phyloP scores from a whole-genome alignment of 768 basidiomycete genomes.

The Trametes villosa region DNA sequence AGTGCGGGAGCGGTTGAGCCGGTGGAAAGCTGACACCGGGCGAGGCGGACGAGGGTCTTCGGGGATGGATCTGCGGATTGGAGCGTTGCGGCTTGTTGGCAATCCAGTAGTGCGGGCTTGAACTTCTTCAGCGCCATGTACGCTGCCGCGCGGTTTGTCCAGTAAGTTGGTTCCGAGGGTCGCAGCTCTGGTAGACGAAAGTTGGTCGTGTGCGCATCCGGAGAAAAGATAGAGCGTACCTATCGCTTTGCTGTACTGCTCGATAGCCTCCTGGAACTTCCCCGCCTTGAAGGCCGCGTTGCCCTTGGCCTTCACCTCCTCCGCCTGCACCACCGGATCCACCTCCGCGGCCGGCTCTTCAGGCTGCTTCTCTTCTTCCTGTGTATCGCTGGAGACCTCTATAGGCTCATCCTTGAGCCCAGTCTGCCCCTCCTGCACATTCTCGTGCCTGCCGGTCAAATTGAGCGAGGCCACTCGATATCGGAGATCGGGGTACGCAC shows the following conservation, averaged over 20 bases:
- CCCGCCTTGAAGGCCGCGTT: slow-evolving; percentile 75
- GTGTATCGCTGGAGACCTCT: background rate
- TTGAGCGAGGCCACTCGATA: slow-evolving; percentile 13
- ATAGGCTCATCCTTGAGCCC: slow-evolving; percentile 10
- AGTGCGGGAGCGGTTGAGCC: slow-evolving; percentile 70
- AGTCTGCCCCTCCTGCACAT: background rate
- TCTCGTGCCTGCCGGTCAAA: slow-evolving; percentile 16
- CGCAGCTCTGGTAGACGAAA: slow-evolving; percentile 27
- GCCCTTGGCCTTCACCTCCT: slow-evolving; percentile 73
- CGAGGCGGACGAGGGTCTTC: slow-evolving; percentile 83
- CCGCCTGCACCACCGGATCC: slow-evolving; percentile 53
- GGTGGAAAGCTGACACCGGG: slow-evolving; percentile 81
- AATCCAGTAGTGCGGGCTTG: slow-evolving; percentile 74
- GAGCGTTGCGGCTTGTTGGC: slow-evolving; percentile 70
- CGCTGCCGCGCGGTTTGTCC: slow-evolving; percentile 87
- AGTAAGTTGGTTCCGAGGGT: slow-evolving; percentile 68
- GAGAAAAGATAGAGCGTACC: slow-evolving; percentile 41
- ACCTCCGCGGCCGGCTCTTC: slow-evolving; percentile 1
- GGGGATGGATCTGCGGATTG: slow-evolving; percentile 63
- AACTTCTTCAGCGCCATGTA: slow-evolving; percentile 83
- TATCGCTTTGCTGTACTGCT: slow-evolving; percentile 77
- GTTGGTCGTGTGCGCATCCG: background rate
- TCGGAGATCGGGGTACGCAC: slow-evolving; percentile 8
- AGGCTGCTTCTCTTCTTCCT: background rate
- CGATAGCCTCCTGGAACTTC: slow-evolving; percentile 69